phyloP scores from a whole-genome alignment of 2,329 filamentous ascomycete genomes.

The Herpotrichia juniperi region DNA sequence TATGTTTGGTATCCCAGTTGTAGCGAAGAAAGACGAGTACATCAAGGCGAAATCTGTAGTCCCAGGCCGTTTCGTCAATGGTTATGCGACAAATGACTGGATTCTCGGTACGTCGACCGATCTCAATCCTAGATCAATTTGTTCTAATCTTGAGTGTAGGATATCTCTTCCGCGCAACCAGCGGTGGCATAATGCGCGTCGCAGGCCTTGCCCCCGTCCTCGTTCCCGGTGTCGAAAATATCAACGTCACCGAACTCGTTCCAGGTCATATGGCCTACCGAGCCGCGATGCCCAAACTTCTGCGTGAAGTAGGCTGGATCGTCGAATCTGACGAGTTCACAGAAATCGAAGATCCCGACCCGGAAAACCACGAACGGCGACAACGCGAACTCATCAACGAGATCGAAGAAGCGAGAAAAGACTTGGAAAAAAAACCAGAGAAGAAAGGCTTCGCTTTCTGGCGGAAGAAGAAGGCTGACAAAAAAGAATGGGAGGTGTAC shows the following conservation, averaged over 20 bases:
- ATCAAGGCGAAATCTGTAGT: conserved; percentile 81
- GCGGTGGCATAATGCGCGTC: conserved; percentile 86
- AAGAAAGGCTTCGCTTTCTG: conserved; percentile 74
- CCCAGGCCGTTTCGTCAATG: conserved; percentile 91
- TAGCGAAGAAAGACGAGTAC: conserved; percentile 91
- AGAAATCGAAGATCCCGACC: conserved; percentile 97
- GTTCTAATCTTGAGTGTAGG: conserved; percentile 43
- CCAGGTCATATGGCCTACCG: conserved; percentile 97
- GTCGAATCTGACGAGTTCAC: conserved; percentile 93
- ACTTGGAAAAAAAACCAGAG: conserved; percentile 80
- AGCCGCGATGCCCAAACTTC: conserved; percentile 83
- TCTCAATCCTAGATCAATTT: not conserved
- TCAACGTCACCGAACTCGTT: conserved; percentile 84
- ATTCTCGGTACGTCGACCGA: conserved; percentile 68
- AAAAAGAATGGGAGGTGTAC: conserved; percentile 94
- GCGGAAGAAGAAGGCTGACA: conserved; percentile 78
- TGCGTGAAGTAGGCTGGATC: conserved; percentile 87
- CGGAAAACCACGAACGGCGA: conserved; percentile 84
- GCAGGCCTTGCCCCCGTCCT: conserved; percentile 82
- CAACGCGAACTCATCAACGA: conserved; percentile 95
- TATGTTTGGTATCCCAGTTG: conserved; percentile 88
- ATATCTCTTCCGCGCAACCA: conserved; percentile 93
- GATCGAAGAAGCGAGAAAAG: conserved; percentile 90
- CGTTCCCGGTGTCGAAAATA: conserved; percentile 84
- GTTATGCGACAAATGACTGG: conserved; percentile 95